Conservation (phyloP, 2,329 filamentous ascomycete genomes). For the Chaetomiaceae sp. region DNA sequence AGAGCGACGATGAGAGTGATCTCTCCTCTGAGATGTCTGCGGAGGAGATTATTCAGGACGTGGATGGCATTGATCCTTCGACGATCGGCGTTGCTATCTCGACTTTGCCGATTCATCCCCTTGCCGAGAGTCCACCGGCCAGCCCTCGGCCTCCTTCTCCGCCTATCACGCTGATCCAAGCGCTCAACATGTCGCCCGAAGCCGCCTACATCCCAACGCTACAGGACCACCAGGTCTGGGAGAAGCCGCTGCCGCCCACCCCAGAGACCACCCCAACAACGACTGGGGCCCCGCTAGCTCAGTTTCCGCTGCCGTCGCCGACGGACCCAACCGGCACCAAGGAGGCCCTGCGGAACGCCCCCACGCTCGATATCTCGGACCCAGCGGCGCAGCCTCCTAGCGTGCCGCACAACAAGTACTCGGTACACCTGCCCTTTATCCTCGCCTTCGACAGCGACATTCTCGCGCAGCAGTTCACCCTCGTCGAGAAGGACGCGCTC, state of each 20-base stretch:
- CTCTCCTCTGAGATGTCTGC: constrained; percentile 58
- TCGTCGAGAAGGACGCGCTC: constrained; percentile 79
- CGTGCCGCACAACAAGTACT: constrained; percentile 33
- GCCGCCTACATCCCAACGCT: constrained; percentile 32
- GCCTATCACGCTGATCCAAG: constrained; percentile 43
- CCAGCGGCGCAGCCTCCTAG: constrained; percentile 12
- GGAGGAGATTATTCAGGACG: constrained; percentile 37
- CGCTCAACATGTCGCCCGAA: constrained; percentile 39
- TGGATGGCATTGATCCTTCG: constrained; percentile 23
- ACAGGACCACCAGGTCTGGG: constrained; percentile 38
- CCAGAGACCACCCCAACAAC: constrained; percentile 44
- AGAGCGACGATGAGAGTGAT: constrained; percentile 48
- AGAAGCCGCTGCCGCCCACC: constrained; percentile 43
- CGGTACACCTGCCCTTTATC: constrained; percentile 69
- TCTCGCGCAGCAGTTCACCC: constrained; percentile 74
- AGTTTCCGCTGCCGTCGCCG: constrained; percentile 26
- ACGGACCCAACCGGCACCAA: constrained; percentile 30
- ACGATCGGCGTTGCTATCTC: constrained; percentile 29
- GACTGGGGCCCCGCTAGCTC: constrained; percentile 30
- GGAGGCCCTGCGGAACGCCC: constrained; percentile 33
- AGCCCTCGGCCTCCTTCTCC: constrained; percentile 35
- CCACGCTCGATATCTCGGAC: constrained; percentile 26
- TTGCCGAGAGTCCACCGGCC: constrained; percentile 28
- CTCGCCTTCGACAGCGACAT: constrained; percentile 73
- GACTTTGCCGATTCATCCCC: constrained; percentile 32